Percentiles rank a stretch among this genome's conserved stretches.
Evolutionary conservation across 257 asterid genomes (phyloP).

Genomic region (Gardenia jasminoides): DNA sequence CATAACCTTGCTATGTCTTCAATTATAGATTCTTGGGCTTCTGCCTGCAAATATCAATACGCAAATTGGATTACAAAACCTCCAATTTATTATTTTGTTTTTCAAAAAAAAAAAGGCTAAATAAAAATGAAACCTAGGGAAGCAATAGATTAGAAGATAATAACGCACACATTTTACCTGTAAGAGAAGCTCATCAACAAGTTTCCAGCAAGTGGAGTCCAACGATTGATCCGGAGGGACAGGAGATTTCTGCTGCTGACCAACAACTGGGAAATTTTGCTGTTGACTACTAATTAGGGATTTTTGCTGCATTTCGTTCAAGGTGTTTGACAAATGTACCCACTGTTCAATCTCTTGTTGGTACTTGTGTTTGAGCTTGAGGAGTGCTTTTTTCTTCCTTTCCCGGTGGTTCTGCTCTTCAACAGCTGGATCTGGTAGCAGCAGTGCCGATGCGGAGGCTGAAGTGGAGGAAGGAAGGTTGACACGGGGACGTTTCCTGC

Average conservation of each 20-base stretch:
- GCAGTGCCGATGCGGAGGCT: conserved; percentile 28
- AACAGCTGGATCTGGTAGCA: conserved; percentile 58
- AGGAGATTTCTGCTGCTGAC: background rate
- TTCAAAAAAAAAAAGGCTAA: background rate
- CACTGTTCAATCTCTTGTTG: no score
- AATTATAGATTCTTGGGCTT: conserved; percentile 60
- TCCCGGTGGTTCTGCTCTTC: conserved; percentile 53
- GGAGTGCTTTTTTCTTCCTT: conserved; percentile 54
- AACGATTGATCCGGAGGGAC: conserved; percentile 10
- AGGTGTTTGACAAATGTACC: no score
- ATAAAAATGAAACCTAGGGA: no score
- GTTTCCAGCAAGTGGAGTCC: conserved; percentile 28
- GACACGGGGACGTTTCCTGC: conserved; percentile 48
- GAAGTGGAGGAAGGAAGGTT: no score
- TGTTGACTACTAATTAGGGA: no score
- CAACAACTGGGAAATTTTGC: conserved; percentile 23
- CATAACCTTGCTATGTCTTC: conserved; percentile 44
- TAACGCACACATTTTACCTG: conserved; percentile 41
- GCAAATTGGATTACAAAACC: background rate
- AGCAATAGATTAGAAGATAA: no score
- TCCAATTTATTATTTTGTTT: background rate
- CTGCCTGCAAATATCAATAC: conserved; percentile 50
- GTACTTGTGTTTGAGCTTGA: no score
- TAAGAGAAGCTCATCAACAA: conserved; percentile 56
- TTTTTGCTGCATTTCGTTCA: no score